Evolutionary conservation across 2,329 filamentous ascomycete genomes (phyloP), one percentile per base, ranked within the genome.

Genomic region (Elsinoe perseae): DNA sequence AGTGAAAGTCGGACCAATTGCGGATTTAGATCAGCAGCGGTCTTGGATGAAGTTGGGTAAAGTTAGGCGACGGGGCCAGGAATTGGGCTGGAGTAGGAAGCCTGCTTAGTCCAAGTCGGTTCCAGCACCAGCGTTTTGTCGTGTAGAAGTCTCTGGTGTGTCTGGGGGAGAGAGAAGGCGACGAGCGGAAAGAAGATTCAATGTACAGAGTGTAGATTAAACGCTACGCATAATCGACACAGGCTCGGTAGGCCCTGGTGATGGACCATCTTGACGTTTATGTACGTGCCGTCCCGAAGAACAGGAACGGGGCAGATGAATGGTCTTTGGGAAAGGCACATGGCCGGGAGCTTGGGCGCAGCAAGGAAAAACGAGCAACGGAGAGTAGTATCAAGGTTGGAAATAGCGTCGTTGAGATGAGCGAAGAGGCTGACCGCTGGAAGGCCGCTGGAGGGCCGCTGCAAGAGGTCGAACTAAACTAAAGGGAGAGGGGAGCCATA

Each of bases 261-360:
- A 52, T 52, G 48, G 52, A n/a, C 20, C 52, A 54, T 42, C 3
- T 54, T 32, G 32, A 32, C 34, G 52, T 44, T 54, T 44, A 43
- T 54, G 52, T 42, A 44, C 52, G 52, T 30, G 52, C 52, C 52
- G 52, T 54, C 52, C 52, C 52, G 52, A 44, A 54, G 52, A 54
- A 54, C 52, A 54, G 52, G 52, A 54, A 54, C 52, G 52, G 52
- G 52, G 36, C 16, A 23, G 8, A 32, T 16, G 6, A 18, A n/a
- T 14, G 44, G 9, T 20, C 14, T 16, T n/a, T 5, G 28, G 27
- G 25, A 16, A 20, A 20, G 12, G 44, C 44, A 32, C 25, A 36
- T 36, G 32, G 44, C 20, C 44, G 25, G 23, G 27, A 23, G 44
- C 44, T 30, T 30, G 44, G 44, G 28, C 44, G 44, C 25, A 14